Conservation (phyloP, 805 yeast genomes). For the Candida chauliodis region DNA sequence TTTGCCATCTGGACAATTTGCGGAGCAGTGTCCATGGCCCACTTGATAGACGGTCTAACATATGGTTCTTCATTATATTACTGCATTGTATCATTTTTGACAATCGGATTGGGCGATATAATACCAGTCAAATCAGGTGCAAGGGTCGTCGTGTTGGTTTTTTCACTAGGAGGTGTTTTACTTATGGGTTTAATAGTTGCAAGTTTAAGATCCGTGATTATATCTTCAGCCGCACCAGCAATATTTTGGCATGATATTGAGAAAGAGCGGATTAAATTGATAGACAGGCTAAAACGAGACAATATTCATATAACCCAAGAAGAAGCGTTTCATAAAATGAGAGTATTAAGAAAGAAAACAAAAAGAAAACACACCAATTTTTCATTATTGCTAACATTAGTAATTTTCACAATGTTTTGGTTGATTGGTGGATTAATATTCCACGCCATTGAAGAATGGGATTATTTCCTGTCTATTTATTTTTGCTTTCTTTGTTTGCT, state of each 20-base stretch:
- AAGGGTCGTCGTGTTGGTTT: constrained; percentile 56
- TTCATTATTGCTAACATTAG: constrained; percentile 38
- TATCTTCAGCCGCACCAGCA: constrained; percentile 59
- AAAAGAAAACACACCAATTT: constrained; percentile 32
- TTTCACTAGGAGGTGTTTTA: constrained; percentile 67
- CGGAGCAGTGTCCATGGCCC: constrained; percentile 52
- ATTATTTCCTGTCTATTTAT: constrained; percentile 67
- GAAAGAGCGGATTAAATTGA: constrained; percentile 34
- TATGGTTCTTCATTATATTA: constrained; percentile 72
- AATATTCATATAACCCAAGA: constrained; percentile 28
- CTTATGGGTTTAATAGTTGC: constrained; percentile 71
- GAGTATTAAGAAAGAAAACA: constrained; percentile 45
- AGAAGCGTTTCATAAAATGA: constrained; percentile 56
- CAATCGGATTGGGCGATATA: constrained; percentile 80
- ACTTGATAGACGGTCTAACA: constrained; percentile 29
- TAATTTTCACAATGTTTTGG: constrained; percentile 58
- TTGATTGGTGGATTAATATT: constrained; percentile 70
- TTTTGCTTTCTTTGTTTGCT: constrained; percentile 72
- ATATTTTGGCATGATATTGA: constrained; percentile 66
- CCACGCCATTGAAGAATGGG: constrained; percentile 61
- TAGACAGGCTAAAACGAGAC: constrained; percentile 15
- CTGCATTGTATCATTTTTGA: constrained; percentile 67
- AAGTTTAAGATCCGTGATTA: constrained; percentile 62
- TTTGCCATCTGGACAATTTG: constrained; percentile 67
- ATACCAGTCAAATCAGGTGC: constrained; percentile 52